Conservation (phyloP, 2,329 filamentous ascomycete genomes). For the Colletotrichum incanum region DNA sequence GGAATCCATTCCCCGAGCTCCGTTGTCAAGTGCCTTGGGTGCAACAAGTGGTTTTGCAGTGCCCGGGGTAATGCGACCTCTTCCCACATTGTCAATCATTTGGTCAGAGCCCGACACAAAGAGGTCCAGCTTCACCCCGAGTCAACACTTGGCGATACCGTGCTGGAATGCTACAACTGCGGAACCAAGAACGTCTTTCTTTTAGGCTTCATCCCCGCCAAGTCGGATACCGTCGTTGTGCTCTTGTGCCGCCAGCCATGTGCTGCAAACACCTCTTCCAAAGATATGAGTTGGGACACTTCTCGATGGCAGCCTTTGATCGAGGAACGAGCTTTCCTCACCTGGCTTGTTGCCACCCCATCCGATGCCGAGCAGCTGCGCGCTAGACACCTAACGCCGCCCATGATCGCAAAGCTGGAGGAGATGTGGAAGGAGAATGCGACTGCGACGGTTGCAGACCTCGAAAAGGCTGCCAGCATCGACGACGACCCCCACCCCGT, state of each 20-base stretch:
- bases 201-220: constrained; percentile 97
- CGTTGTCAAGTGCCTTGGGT: constrained; percentile 95
- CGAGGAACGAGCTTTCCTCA: constrained; percentile 93
- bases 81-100: constrained; percentile 97
- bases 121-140: constrained; percentile 97
- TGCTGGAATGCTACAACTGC: constrained; percentile 98
- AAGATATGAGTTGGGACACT: constrained; percentile 99
- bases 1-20: constrained; percentile 96
- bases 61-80: constrained; percentile 96
- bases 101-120: constrained; percentile 97
- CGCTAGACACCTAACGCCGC: constrained; percentile 91
- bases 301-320: constrained; percentile 98
- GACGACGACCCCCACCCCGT: constrained; percentile 97
- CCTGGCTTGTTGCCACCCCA: constrained; percentile 92
- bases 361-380: constrained; percentile 96
- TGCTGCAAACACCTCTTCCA: constrained; percentile 93
- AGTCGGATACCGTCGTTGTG: constrained; percentile 98
- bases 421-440: constrained; percentile 99
- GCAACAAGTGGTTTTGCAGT: constrained; percentile 99
- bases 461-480: constrained; percentile 91
- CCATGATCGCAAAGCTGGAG: constrained; percentile 95
- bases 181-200: constrained; percentile 99
- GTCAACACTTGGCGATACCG: constrained; percentile 94
- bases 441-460: constrained; percentile 87
- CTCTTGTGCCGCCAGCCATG: constrained; percentile 97